Base-by-base conservation (phyloP, 768 basidiomycete genomes). In the Serendipita sp. region DNA sequence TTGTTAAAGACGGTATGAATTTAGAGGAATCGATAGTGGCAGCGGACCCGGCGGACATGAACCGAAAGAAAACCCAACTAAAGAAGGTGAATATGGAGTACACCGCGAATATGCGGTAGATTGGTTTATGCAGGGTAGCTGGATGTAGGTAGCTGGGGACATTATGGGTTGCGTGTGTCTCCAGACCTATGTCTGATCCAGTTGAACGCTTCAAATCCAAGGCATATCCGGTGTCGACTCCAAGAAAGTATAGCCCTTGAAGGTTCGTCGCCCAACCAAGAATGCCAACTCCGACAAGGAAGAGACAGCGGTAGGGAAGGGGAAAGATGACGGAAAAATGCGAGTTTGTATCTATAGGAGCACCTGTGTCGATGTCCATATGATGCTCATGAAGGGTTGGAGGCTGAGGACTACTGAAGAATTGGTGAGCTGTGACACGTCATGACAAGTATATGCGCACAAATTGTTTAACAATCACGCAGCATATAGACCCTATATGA, bases 191-290 rank as follows among this genome's bases (percentile, higher is more conserved):
- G 15, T 18, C 30, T 37, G n/a, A n/a, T 18, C 41, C 11, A 56
- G 37, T 24, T 32, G 30, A 32, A 45, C 38, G 67, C 44, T 51
- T 44, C 65, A 92, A 76, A 70, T 89, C 89, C 72, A 99, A 79
- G 3, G 84, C 84, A 67, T 78, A 74, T 13, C 81, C 77, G 0
- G 82, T 83, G 73, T 99, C 92, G 45, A 98, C 75, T 24, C 88
- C 86, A 15, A 86, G 76, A 10, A 79, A 68, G 68, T 86, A 78
- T 53, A 98, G 83, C 58, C 88, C 82, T 73, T 98, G 94, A 4
- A 98, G 75, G 74, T 98, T 99, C 38, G 86, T 84, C 0, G 92
- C 92, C 93, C 95, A 99, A 67, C 86, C 86, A 3, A 95, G 76
- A 64, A 93, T 81, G 10, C 91, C 93, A 38, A 90, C 69, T 18